Conservation (phyloP, 2,329 filamentous ascomycete species). For the Exserohilum turcica region DNA sequence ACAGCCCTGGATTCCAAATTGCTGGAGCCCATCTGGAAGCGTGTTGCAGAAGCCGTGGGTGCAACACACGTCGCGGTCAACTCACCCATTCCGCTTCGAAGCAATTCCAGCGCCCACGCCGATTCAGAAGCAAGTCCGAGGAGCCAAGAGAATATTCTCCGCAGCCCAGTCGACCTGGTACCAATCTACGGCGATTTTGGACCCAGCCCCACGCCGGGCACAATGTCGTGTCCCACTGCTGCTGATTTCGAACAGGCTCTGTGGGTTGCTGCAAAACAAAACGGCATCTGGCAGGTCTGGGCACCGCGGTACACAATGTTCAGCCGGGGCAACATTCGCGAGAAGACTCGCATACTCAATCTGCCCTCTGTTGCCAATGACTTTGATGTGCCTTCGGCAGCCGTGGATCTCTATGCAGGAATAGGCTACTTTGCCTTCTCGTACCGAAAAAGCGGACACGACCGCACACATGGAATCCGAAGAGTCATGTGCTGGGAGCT, state of each 20-base stretch:
- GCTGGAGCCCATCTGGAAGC: conserved; percentile 33
- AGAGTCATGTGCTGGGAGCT: conserved; percentile 86
- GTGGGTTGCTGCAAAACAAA: conserved; percentile 78
- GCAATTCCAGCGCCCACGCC: background rate
- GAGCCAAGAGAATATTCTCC: conserved; percentile 65
- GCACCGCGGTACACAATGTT: conserved; percentile 94
- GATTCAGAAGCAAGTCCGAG: background rate
- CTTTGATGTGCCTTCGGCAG: conserved; percentile 29
- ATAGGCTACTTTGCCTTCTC: conserved; percentile 94
- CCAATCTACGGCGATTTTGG: conserved; percentile 80
- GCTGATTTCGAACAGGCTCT: conserved; percentile 69
- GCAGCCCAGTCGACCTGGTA: conserved; percentile 71
- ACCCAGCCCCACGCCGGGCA: conserved; percentile 39
- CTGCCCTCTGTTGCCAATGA: conserved; percentile 41
- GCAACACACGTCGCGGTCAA: conserved; percentile 65
- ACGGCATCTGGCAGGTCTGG: conserved; percentile 81
- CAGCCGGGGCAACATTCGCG: conserved; percentile 83
- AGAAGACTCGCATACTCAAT: conserved; percentile 76
- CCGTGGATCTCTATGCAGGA: conserved; percentile 84
- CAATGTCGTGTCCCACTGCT: conserved; percentile 29
- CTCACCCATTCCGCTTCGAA: conserved; percentile 57
- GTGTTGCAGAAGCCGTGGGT: conserved; percentile 47
- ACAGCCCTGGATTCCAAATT: conserved; percentile 27
- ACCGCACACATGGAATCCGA: conserved; percentile 63
- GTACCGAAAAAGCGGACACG: conserved; percentile 69